Base-by-base conservation (phyloP, 2,329 filamentous ascomycete genomes). In the Passalora sequoiae region DNA sequence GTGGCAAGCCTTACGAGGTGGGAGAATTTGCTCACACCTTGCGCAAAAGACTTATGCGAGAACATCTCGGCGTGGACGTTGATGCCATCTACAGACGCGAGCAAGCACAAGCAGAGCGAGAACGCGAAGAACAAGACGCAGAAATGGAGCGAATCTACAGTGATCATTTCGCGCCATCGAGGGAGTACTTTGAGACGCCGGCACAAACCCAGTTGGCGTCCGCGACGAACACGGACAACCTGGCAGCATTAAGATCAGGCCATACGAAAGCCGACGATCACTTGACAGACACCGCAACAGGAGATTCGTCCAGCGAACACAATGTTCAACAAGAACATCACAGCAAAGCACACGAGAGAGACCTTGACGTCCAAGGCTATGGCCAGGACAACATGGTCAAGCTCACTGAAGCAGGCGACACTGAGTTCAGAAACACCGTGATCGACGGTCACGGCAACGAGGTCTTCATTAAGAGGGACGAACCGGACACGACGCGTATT, bases 51-150 rank as follows among this genome's bases (percentile, higher is more conserved):
- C 73, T 97, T 37, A 97, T 97, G 92, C 80, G 91, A 50, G 92
- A 98, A 66, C 92, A 98, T 69, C 73, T 98, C 21, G 92, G 92
- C n/a, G 72, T 97, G 28, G 89, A 97, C 60, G 88, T 95, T 3
- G 92, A 98, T 63, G 86, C 87, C 59, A 83, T 96, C 47, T 64
- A 66, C 40, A 56, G 60, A 16, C 54, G 59, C 4, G 62, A 66
- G 35, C 60, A 63, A 38, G 46, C 51, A 8, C 47, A 49, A 4
- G 46, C 44, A 27, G 58, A 61, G 57, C 38, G 66, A 27, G 58
- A 61, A 56, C 38, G 66, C 59, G 55, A 80, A 38, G 75, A 79
- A 54, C 78, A 78, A 20, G 83, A 89, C 56, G 65, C 80, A 37
- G 81, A 84, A 54, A 64, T 66, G 62, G 54, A 60, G 24, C 52